Base-by-base conservation (phyloP, 1,284 basidiomycete genomes). In the Kalmanozyma brasiliensis region DNA sequence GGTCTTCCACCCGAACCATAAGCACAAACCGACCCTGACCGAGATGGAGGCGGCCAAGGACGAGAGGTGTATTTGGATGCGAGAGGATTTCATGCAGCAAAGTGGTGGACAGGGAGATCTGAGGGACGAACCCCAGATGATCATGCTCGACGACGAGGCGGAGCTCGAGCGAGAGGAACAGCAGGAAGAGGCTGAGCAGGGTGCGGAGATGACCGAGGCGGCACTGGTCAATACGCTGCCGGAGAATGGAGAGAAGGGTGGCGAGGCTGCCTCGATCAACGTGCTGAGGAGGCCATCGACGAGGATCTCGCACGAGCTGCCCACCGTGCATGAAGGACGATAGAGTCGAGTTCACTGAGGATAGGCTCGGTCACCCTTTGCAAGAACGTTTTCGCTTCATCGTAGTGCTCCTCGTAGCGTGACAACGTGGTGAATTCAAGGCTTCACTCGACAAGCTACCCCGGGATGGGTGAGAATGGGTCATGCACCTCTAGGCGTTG, bases 11-110 rank as follows among this genome's bases (percentile, higher is more conserved):
- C 64, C 58, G 2, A 61, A 61, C 26, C 52, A 57, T 19, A 11
- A 8, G 17, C 58, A 52, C 36, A 61, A 49, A 36, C 44, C 44
- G 30, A 61, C 17, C 6, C 40, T 67, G 40, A 5, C 30, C 7
- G 52, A 67, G 41, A 56, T 67, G 57, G 64, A 67, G 32, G 52
- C 52, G 57, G 35, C 20, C n/a, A 20, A 33, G 4, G 62, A 65
- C 38, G 19, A 17, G 9, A 52, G 55, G 36, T 65, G 62, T 29
- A 53, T 65, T 17, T 65, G 62, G 62, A 24, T 65, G 22, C 32
- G 33, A 16, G 55, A 52, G 1, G 55, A 52, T 20, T 65, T 65
- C 13, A 65, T 65, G 62, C 34, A 38, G 41, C 24, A 53, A 19
- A 52, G 46, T 20, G 47, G 62, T 13, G 56, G 63, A 3, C 55